Conservation (phyloP, 1,284 basidiomycete species). For the Farysia itapuensis region DNA sequence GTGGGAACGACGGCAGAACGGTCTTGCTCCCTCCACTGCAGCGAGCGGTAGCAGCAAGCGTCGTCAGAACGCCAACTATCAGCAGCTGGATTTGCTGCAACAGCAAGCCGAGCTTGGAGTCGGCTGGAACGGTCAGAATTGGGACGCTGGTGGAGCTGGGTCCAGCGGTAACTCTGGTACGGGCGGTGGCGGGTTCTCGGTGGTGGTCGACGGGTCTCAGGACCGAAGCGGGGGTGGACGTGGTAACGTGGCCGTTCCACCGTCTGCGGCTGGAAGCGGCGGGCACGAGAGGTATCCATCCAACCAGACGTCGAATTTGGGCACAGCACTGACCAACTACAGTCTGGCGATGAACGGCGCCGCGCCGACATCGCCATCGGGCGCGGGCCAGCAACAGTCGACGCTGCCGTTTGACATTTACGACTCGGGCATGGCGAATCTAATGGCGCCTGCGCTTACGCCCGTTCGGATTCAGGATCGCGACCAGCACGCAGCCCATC, state of each 20-base stretch:
- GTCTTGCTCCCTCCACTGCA: slow-evolving; percentile 28
- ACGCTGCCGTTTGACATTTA: slow-evolving; percentile 45
- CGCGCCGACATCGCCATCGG: slow-evolving; percentile 3
- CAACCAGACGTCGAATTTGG: not conserved
- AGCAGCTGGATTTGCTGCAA: slow-evolving; percentile 38
- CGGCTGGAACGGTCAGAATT: slow-evolving; percentile 4
- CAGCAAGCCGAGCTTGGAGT: slow-evolving; percentile 36
- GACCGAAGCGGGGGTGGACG: slow-evolving; percentile 1
- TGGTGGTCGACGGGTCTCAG: slow-evolving; percentile 25
- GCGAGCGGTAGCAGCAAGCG: slow-evolving; percentile 19
- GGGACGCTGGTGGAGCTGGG: not conserved
- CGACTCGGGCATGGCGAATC: slow-evolving; percentile 42
- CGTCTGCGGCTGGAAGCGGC: slow-evolving; percentile 5
- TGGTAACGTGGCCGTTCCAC: slow-evolving; percentile 23
- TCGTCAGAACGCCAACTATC: slow-evolving; percentile 23
- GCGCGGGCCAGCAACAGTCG: slow-evolving; percentile 1
- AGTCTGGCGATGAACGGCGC: slow-evolving; percentile 7
- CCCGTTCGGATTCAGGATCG: slow-evolving; percentile 35
- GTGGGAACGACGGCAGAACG: slow-evolving; percentile 66
- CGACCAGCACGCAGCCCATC: not conserved
- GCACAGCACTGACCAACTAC: slow-evolving; percentile 7
- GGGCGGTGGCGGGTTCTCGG: slow-evolving; percentile 14
- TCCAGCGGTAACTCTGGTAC: slow-evolving; percentile 1
- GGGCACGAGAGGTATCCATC: not conserved
- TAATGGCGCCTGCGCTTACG: slow-evolving; percentile 26